Percentiles rank a stretch among this genome's conserved stretches.
Conservation (phyloP, 2,329 filamentous ascomycete genomes). For the Nakataea oryzae region DNA sequence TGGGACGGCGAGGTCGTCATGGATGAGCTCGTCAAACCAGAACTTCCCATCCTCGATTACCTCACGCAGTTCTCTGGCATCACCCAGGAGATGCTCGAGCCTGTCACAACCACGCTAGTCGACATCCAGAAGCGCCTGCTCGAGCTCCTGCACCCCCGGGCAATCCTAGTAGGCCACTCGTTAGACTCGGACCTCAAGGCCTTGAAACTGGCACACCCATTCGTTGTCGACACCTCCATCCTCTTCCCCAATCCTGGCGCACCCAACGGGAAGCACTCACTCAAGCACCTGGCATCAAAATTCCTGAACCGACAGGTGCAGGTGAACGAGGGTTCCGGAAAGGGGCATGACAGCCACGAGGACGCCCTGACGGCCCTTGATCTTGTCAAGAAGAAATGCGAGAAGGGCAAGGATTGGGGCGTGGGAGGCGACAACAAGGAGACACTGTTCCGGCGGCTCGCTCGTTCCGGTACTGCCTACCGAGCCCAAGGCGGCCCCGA, state of each 20-base stretch:
- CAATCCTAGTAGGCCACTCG: slow-evolving; percentile 72
- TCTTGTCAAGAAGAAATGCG: slow-evolving; percentile 89
- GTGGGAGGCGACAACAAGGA: slow-evolving; percentile 69
- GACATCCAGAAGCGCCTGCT: slow-evolving; percentile 78
- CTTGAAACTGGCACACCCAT: slow-evolving; percentile 79
- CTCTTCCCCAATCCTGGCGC: slow-evolving; percentile 86
- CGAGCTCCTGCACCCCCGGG: slow-evolving; percentile 57
- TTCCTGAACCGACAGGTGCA: slow-evolving; percentile 85
- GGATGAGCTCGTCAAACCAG: slow-evolving; percentile 87
- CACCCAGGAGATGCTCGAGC: slow-evolving; percentile 70
- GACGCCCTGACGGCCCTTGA: slow-evolving; percentile 87
- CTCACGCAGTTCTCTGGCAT: slow-evolving; percentile 89
- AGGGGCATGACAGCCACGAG: slow-evolving; percentile 84
- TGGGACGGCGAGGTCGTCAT: slow-evolving; percentile 79
- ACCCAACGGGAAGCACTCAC: slow-evolving; percentile 76
- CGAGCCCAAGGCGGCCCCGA: slow-evolving; percentile 48
- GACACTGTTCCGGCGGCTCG: slow-evolving; percentile 79
- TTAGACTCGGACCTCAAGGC: slow-evolving; percentile 77
- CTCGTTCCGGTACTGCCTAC: slow-evolving; percentile 50
- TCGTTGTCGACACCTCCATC: slow-evolving; percentile 84
- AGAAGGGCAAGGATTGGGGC: slow-evolving; percentile 82
- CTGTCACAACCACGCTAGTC: slow-evolving; percentile 69
- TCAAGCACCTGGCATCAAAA: slow-evolving; percentile 83
- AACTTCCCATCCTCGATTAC: slow-evolving; percentile 83
- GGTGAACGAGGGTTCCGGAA: slow-evolving; percentile 52